Percentiles rank a stretch among this genome's conserved stretches.
These are phyloP conservation scores for Trametes cinnabarina DNA, from an alignment of 768 basidiomycete genomes.

Conservation along the genomic window DNA sequence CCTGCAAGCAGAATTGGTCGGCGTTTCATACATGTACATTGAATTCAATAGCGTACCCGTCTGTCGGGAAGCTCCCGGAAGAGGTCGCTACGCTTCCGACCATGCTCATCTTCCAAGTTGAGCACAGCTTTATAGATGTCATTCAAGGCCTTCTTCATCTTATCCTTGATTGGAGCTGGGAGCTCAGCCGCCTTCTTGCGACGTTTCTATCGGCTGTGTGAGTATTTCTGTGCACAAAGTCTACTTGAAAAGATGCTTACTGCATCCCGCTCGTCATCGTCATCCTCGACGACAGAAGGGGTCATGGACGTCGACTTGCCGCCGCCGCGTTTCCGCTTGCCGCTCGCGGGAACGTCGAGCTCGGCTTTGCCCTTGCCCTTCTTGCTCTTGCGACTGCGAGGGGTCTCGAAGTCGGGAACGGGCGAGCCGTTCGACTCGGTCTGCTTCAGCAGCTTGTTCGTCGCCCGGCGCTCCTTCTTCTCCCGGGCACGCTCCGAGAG, in stretches of 20 bases:
- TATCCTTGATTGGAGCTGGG: slow-evolving; percentile 57
- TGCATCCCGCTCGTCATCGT: slow-evolving; percentile 70
- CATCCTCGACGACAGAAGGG: slow-evolving; percentile 70
- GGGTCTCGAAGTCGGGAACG: slow-evolving; percentile 26
- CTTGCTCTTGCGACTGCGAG: slow-evolving; percentile 51
- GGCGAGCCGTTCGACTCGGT: slow-evolving; percentile 38
- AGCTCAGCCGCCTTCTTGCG: slow-evolving; percentile 69
- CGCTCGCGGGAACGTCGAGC: slow-evolving; percentile 40
- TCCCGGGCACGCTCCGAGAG: slow-evolving; percentile 63
- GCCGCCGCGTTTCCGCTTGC: slow-evolving; percentile 75
- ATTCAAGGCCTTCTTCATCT: slow-evolving; percentile 81
- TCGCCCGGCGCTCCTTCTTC: slow-evolving; percentile 60
- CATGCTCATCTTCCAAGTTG: slow-evolving; percentile 66
- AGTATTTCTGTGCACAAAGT: neutral
- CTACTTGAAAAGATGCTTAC: slow-evolving; percentile 38
- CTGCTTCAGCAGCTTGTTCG: slow-evolving; percentile 58
- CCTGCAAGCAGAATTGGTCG: slow-evolving; percentile 39
- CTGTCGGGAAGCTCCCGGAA: slow-evolving; percentile 86
- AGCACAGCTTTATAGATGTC: slow-evolving; percentile 75
- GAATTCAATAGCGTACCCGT: slow-evolving; percentile 43
- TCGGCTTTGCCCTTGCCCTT: slow-evolving; percentile 57
- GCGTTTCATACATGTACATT: neutral
- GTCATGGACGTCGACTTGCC: slow-evolving; percentile 75
- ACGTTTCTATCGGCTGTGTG: slow-evolving; percentile 60
- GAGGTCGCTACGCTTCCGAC: slow-evolving; percentile 80